phyloP scores from a whole-genome alignment of 805 yeast species.

The Candida peoriensis region DNA sequence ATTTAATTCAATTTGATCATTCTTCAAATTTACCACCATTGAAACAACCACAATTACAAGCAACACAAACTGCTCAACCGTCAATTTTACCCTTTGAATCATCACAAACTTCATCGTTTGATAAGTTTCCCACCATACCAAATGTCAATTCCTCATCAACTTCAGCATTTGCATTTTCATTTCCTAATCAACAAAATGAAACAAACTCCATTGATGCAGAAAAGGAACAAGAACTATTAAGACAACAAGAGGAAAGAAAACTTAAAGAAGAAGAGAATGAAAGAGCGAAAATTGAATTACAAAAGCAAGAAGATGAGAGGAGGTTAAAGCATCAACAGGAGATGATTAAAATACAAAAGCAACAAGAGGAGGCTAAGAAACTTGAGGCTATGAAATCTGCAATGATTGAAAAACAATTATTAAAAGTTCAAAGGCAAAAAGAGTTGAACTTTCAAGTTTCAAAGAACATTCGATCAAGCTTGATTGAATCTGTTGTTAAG shows the following conservation, averaged over 20 bases:
- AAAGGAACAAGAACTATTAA: constrained; percentile 4
- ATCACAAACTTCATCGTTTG: neutral
- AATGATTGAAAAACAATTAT: constrained; percentile 15
- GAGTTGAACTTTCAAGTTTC: constrained; percentile 11
- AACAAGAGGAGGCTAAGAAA: constrained; percentile 11
- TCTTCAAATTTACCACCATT: too few relatives aligned
- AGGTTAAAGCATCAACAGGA: constrained; percentile 8
- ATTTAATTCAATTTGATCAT: constrained; percentile 1
- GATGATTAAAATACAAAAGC: constrained; percentile 5
- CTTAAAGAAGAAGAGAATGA: constrained; percentile 7
- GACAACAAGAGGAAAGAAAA: constrained; percentile 7
- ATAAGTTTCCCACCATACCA: neutral
- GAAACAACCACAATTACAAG: neutral
- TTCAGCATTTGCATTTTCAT: constrained; percentile 3
- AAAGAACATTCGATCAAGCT: neutral
- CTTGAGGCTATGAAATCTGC: too few relatives aligned
- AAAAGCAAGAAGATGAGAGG: constrained; percentile 6
- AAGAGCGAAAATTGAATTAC: constrained; percentile 1
- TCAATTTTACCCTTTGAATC: neutral
- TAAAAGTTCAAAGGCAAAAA: constrained; percentile 8
- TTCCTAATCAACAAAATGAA: neutral
- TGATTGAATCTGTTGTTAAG: constrained; percentile 18
- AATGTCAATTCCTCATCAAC: neutral
- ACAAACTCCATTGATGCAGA: constrained; percentile 1
- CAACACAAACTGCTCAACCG: neutral